Base-by-base conservation (phyloP, 2,329 filamentous ascomycete genomes). In the Didymella exigua region DNA sequence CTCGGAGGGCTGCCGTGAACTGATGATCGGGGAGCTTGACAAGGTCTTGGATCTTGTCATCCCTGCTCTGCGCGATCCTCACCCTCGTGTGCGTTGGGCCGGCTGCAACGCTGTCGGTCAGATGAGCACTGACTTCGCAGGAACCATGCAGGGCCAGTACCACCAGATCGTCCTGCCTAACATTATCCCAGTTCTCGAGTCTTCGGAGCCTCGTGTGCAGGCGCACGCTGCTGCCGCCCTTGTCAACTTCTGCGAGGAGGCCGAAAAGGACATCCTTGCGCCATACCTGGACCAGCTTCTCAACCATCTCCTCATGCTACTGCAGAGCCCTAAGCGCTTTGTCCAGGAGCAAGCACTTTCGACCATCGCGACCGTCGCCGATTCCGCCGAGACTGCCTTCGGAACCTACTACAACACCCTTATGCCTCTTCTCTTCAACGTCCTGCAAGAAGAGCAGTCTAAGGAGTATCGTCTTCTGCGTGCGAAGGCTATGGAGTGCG, bases 71-170 rank as follows among this genome's bases (percentile, higher is more conserved):
- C 87, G 89, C 67, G 93, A 99, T 71, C 84, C 89, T 33, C 95
- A 99, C 72, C 90, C 95, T 34, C 90, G 95, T 71, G 95, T 99
- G 50, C 89, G 93, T 68, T 99, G 96, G 88, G 95, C 95, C 47
- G 95, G 93, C 29, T 99, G 95, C 81, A 98, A 99, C 72, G 95
- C 95, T 36, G 84, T 99, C n/a, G 95, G 95, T 24, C 95, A 99
- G 77, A 99, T 99, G 95, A 98, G 93, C 79, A 99, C 95, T 27
- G 95, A 99, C 72, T 99, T 99, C 75, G 93, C 96, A 11, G 93
- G 93, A 11, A 96, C 90, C 10, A 98, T 99, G 93, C 95, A 99
- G 77, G 89, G 91, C 64, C 95, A 96, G 68, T 96, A 96, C 76
- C 95, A 96, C 75, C 86, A 90, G 61, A 83, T 88, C 38, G 90